Conservation (phyloP, 805 yeast genomes). For the Lipomyces orientalis region DNA sequence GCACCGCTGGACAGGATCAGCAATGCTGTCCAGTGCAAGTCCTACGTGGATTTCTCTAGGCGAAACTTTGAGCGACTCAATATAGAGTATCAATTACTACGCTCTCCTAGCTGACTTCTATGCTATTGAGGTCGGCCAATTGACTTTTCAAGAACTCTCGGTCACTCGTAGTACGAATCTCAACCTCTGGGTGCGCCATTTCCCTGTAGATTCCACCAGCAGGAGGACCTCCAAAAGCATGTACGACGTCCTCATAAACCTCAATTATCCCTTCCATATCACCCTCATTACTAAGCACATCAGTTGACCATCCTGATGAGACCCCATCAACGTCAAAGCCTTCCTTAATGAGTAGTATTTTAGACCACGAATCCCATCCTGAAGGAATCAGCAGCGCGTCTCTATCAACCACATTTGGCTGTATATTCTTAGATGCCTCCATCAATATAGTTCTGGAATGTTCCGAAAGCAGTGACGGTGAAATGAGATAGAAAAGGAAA, state of each 20-base stretch:
- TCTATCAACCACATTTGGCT: constrained; percentile 38
- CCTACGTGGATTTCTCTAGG: no score
- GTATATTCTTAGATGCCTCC: constrained; percentile 23
- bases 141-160: constrained; percentile 32
- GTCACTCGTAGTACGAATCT: constrained; percentile 12
- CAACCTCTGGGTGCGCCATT: constrained; percentile 10
- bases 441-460: constrained; percentile 7
- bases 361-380: constrained; percentile 47
- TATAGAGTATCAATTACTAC: neutral
- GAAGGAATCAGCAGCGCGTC: constrained; percentile 42
- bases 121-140: constrained; percentile 25
- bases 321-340: constrained; percentile 38
- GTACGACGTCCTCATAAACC: constrained; percentile 36
- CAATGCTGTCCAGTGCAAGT: no score
- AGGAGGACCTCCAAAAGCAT: constrained; percentile 28
- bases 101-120: constrained; percentile 11
- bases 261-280: constrained; percentile 28
- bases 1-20: no score
- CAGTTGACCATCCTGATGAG: constrained; percentile 39
- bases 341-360: constrained; percentile 41
- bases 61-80: no score
- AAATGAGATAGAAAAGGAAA: constrained; percentile 24
- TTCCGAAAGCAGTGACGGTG: constrained; percentile 16
- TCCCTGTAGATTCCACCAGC: neutral
- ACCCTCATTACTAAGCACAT: constrained; percentile 19